A percentile compares a stretch with the other conserved stretches of the same genome.
Conservation (phyloP, 352 stramenopile genomes). For the Phytophthora tubulina region DNA sequence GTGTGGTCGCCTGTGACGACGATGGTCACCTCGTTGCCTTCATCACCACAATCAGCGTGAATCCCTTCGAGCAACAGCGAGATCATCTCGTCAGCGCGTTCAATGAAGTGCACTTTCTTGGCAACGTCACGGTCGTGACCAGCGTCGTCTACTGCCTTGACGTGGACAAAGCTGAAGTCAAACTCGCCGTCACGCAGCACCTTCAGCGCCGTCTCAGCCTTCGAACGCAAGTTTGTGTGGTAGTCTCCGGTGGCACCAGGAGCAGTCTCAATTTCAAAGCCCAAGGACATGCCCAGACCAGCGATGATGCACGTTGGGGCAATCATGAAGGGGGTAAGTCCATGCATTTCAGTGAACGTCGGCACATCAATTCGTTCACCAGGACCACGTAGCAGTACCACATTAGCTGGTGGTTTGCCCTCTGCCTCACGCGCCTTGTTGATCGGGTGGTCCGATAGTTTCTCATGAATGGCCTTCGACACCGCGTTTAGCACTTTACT, state of each 20-base stretch:
- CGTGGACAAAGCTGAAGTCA: constrained; percentile 88
- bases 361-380: constrained; percentile 88
- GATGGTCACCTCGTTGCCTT: constrained; percentile 73
- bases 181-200: constrained; percentile 49
- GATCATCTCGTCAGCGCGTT: constrained; percentile 89
- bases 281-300: constrained; percentile 86
- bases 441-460: constrained; percentile 77
- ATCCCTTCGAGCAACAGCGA: constrained; percentile 62
- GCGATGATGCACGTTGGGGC: constrained; percentile 91
- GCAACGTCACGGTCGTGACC: constrained; percentile 86
- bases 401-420: constrained; percentile 79
- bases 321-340: constrained; percentile 89
- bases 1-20: constrained; percentile 91
- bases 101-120: constrained; percentile 89
- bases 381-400: constrained; percentile 86
- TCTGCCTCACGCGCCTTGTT: constrained; percentile 67
- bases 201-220: constrained; percentile 79
- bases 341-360: constrained; percentile 86
- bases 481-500: constrained; percentile 85
- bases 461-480: constrained; percentile 71
- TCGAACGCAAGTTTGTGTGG: constrained; percentile 84
- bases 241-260: constrained; percentile 87
- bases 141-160: constrained; percentile 90
- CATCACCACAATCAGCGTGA: constrained; percentile 44
- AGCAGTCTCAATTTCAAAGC: constrained; percentile 77